These are phyloP conservation scores for Iberis amara DNA, from an alignment of 441 rosid species.

Conservation along the genomic window DNA sequence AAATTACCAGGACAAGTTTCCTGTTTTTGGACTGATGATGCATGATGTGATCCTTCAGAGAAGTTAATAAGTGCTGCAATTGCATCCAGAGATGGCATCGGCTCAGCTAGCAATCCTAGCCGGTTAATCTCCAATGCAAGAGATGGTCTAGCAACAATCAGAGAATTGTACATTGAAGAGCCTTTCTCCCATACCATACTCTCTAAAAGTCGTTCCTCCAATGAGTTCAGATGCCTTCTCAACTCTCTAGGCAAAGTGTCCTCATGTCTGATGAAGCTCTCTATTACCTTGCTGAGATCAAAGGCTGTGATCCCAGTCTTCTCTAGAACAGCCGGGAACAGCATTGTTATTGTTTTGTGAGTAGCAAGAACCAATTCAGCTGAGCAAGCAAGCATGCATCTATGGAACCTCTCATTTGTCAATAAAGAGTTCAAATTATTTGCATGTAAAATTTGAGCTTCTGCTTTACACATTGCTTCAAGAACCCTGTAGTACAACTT, in stretches of 20 bases:
- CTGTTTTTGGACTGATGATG: conserved; percentile 53
- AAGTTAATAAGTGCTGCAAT: conserved; percentile 69
- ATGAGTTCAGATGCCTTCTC: conserved; percentile 88
- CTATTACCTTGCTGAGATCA: conserved; percentile 98
- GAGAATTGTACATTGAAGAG: conserved; percentile 90
- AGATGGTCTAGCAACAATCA: conserved; percentile 78
- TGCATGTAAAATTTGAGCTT: conserved; percentile 74
- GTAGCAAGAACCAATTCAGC: conserved; percentile 94
- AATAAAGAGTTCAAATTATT: conserved; percentile 77
- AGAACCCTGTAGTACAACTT: conserved; percentile 86
- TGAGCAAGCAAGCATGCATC: conserved; percentile 98
- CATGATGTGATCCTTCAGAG: conserved; percentile 47
- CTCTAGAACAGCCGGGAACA: conserved; percentile 94
- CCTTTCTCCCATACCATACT: conserved; percentile 99
- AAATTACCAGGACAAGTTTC: conserved; percentile 54
- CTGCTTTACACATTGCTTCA: conserved; percentile 94
- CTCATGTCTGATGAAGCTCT: conserved; percentile 94
- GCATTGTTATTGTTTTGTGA: conserved; percentile 84
- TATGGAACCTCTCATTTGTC: conserved; percentile 95
- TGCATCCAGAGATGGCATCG: conserved; percentile 97
- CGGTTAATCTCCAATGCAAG: conserved; percentile 66
- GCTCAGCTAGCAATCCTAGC: conserved; percentile 84
- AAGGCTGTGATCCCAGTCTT: conserved; percentile 96
- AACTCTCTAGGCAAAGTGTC: conserved; percentile 95
- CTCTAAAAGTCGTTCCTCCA: conserved; percentile 93